Evolutionary conservation across 179 eudicot species (phyloP).

Genomic region (Sideroxylon spinosum): DNA sequence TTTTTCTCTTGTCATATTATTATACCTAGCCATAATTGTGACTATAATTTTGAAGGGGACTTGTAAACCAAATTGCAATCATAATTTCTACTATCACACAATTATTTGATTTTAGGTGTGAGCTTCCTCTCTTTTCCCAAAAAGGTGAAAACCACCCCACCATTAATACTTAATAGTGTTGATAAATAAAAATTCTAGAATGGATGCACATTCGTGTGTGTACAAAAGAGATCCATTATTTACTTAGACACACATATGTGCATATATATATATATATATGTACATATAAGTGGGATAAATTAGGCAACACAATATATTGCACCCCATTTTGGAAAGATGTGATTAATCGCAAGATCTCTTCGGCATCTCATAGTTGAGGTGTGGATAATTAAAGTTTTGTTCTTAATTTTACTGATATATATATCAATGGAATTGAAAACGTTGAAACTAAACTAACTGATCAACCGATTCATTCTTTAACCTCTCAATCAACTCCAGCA

Average conservation of each 20-base stretch:
- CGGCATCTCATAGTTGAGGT: not conserved
- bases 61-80: slow-evolving; percentile 17
- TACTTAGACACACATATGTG: not conserved
- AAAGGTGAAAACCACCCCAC: not conserved
- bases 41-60: slow-evolving; percentile 20
- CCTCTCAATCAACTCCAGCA: too few relatives aligned
- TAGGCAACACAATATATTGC: not conserved
- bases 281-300: not conserved
- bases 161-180: too few relatives aligned
- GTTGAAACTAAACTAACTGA: too few relatives aligned
- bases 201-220: not conserved
- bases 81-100: not conserved
- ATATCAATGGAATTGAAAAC: too few relatives aligned
- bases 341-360: not conserved
- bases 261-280: not conserved
- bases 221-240: not conserved
- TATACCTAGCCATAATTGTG: slow-evolving; percentile 15
- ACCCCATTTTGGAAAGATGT: not conserved
- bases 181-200: not conserved
- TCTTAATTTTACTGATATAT: too few relatives aligned
- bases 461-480: too few relatives aligned
- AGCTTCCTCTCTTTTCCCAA: not conserved
- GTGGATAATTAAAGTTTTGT: too few relatives aligned
- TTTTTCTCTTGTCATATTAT: too few relatives aligned
- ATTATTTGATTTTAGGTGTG: slow-evolving; percentile 12